phyloP scores from a whole-genome alignment of 345 rosid species.

The Physaria fendleri region DNA sequence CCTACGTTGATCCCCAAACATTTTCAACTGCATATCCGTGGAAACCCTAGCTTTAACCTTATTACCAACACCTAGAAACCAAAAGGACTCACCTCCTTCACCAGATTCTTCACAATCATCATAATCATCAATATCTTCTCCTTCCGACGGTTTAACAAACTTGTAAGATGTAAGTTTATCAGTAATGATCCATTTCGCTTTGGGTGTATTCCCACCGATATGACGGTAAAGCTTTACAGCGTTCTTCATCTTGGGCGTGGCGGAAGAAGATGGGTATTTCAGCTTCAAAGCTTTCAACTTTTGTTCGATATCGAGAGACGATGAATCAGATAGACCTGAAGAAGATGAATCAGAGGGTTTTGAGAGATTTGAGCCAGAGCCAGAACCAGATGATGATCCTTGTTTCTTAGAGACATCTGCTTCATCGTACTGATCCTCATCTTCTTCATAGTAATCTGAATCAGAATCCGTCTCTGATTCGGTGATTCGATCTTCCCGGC shows the following conservation, averaged over 20 bases:
- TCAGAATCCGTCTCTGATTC: constrained; percentile 46
- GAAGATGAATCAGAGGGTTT: constrained; percentile 23
- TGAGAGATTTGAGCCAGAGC: constrained; percentile 4
- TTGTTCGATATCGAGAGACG: constrained; percentile 48
- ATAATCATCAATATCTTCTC: constrained; percentile 30
- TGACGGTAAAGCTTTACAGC: constrained; percentile 81
- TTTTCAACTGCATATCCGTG: constrained; percentile 70
- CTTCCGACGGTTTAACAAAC: constrained; percentile 36
- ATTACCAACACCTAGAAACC: constrained; percentile 66
- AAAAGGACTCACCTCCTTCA: constrained; percentile 35
- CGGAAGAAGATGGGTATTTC: constrained; percentile 36
- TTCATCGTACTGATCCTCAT: constrained; percentile 38
- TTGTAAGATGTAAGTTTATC: constrained; percentile 53
- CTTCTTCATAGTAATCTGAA: constrained; percentile 33
- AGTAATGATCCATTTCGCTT: constrained; percentile 70
- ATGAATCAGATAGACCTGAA: constrained; percentile 13
- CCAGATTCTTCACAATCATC: constrained; percentile 35
- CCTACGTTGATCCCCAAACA: constrained; percentile 77
- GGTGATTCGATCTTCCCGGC: constrained; percentile 49
- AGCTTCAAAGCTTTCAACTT: constrained; percentile 57
- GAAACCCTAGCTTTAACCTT: constrained; percentile 72
- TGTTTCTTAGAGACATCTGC: constrained; percentile 29
- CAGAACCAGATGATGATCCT: constrained; percentile 32
- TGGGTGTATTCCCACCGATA: constrained; percentile 74
- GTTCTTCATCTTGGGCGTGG: constrained; percentile 33